Evolutionary conservation across 495 filamentous ascomycete genomes (phyloP).

Genomic region (Penicillium angulare): DNA sequence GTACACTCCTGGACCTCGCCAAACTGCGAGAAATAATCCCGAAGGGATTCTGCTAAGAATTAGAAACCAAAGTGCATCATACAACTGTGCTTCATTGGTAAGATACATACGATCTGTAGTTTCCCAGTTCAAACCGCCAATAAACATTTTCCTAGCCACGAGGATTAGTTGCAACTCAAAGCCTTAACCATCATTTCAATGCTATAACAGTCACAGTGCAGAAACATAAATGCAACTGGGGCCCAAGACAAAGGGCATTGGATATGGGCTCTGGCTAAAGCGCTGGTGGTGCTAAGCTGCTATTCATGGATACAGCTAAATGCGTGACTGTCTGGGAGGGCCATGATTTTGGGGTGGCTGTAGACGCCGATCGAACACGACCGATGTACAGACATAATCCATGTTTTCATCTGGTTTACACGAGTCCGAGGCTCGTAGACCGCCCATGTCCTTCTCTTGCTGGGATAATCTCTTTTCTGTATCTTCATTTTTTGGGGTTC

Average conservation of each 20-base stretch:
- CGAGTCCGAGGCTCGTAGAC: slow-evolving; percentile 25
- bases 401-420: slow-evolving; percentile 37
- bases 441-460: too few relatives aligned
- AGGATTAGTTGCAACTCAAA: slow-evolving; percentile 17
- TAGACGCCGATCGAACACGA: background rate
- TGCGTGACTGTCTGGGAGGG: slow-evolving; percentile 6
- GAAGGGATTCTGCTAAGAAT: slow-evolving; percentile 75
- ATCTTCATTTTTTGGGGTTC: background rate
- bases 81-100: background rate
- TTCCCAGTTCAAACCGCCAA: slow-evolving; percentile 98
- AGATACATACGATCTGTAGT: slow-evolving; percentile 84
- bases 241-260: background rate
- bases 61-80: slow-evolving; percentile 9
- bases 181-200: background rate
- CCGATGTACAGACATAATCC: slow-evolving; percentile 3
- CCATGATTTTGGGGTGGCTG: background rate
- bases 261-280: slow-evolving; percentile 14
- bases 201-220: background rate
- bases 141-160: slow-evolving; percentile 91
- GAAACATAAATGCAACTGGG: background rate
- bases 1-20: slow-evolving; percentile 97
- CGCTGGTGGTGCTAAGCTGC: slow-evolving; percentile 22
- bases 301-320: slow-evolving; percentile 26
- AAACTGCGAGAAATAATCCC: slow-evolving; percentile 97
- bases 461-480: background rate